phyloP scores from a whole-genome alignment of 192 early-diverging fungal genomes.

The Backusella parvicylindrica region DNA sequence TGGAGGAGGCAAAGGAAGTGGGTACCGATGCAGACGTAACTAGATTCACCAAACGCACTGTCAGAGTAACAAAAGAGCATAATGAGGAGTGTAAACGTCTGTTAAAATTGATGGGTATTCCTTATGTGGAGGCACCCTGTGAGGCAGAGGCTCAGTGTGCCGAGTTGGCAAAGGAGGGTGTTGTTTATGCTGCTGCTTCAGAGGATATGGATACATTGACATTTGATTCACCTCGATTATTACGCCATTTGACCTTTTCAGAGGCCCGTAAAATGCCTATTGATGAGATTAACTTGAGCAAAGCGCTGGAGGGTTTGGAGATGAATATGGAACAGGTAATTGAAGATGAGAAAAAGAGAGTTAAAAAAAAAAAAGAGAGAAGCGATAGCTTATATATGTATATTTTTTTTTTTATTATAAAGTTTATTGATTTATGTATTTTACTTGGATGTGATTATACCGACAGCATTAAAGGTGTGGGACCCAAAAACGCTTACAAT shows the following conservation, averaged over 20 bases:
- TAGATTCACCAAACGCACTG: constrained; percentile 82
- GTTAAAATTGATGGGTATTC: constrained; percentile 90
- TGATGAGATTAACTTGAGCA: constrained; percentile 79
- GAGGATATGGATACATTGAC: constrained; percentile 99
- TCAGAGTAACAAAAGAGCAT: constrained; percentile 92
- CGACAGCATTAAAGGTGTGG: constrained; percentile 91
- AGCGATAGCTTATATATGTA: background rate
- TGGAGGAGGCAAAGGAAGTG: constrained; percentile 71
- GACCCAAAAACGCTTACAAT: constrained; percentile 78
- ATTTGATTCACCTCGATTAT: constrained; percentile 84
- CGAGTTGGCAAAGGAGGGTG: constrained; percentile 80
- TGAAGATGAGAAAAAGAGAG: background rate
- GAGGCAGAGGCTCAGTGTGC: constrained; percentile 99
- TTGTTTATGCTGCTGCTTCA: constrained; percentile 92
- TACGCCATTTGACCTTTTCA: constrained; percentile 91
- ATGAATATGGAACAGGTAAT: constrained; percentile 68
- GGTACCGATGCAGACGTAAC: constrained; percentile 77
- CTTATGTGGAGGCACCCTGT: constrained; percentile 89
- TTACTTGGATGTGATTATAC: constrained; percentile 98
- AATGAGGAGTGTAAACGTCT: constrained; percentile 89
- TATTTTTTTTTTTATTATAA: background rate
- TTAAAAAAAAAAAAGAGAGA: background rate
- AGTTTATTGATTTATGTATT: constrained; percentile 98
- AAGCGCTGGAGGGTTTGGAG: constrained; percentile 76
- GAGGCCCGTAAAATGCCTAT: constrained; percentile 90